Percentiles rank a stretch among this genome's conserved stretches.
These are phyloP conservation scores for Amanita molliuscula DNA, from an alignment of 768 basidiomycete species.

Conservation along the genomic window DNA sequence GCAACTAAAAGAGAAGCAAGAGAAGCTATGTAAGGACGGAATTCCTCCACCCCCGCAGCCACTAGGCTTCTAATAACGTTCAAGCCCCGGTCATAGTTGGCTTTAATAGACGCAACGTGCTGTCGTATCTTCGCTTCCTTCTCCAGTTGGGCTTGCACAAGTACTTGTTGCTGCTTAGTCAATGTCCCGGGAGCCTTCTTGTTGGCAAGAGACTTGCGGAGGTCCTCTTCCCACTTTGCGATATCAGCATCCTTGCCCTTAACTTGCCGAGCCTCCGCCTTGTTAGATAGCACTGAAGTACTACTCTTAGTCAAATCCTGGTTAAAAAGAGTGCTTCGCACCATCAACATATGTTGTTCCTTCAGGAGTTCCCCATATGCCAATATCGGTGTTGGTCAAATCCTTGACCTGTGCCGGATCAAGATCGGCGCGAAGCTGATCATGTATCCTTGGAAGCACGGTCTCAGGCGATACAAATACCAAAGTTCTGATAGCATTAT, in stretches of 20 bases:
- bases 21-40: slow-evolving; percentile 44
- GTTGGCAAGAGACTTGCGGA: slow-evolving; percentile 73
- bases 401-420: slow-evolving; percentile 43
- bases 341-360: slow-evolving; percentile 79
- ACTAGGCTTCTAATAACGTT: slow-evolving; percentile 59
- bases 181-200: slow-evolving; percentile 61
- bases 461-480: slow-evolving; percentile 67
- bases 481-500: slow-evolving; percentile 64
- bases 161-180: slow-evolving; percentile 76
- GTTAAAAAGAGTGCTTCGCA: slow-evolving; percentile 18
- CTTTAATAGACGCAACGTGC: slow-evolving; percentile 44
- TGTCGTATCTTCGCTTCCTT: slow-evolving; percentile 66
- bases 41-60: slow-evolving; percentile 33
- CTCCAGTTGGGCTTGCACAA: slow-evolving; percentile 75
- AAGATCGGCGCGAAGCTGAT: slow-evolving; percentile 59
- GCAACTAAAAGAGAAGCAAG: slow-evolving; percentile 53
- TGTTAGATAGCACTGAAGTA: slow-evolving; percentile 51
- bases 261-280: slow-evolving; percentile 34
- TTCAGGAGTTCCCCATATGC: slow-evolving; percentile 78
- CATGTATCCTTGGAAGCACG: slow-evolving; percentile 60
- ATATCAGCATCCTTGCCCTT: slow-evolving; percentile 89
- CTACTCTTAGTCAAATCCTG: not conserved
- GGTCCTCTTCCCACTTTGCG: slow-evolving; percentile 90
- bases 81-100: slow-evolving; percentile 54
- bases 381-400: slow-evolving; percentile 65